Evolutionary conservation across 2,329 filamentous ascomycete genomes (phyloP), one percentile per base, ranked within the genome.

Genomic region (Xylariales sp.): DNA sequence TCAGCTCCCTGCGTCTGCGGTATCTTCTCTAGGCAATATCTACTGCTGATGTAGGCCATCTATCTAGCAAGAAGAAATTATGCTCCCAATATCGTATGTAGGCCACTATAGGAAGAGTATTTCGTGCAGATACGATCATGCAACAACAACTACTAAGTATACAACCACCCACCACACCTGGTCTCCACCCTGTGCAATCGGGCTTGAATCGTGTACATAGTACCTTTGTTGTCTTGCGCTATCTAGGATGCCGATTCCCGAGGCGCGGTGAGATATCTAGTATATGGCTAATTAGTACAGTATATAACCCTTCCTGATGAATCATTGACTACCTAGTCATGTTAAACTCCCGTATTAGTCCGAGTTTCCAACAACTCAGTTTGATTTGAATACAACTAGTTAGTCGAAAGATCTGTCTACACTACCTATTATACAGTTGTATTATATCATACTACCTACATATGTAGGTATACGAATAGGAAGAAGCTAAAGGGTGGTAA

Each of bases 61-160:
- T 55, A 23, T 23, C 12, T 12, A 28, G 53, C 34, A 50, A 30
- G 46, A 54, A 53, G 28, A 48, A 39, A 10, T 28, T 23, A 28
- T 45, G 55, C 55, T n/a, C 39, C 14, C n/a, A 8, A 45, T 53
- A 48, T 30, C 32, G 23, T 52, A 52, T 53, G n/a, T 9, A 41
- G 18, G 39, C 41, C 49, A 49, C 6, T 41, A 23, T 23, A 23
- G 23, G 23, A 5, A 43, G 23, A n/a, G 45, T 56, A 30, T 28
- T 50, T 50, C 48, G 32, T 50, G 23, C 48, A 45, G 5, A 10
- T 32, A 39, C 23, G n/a, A 55, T 41, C 49, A 41, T 36, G 10
- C 41, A n/a, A 48, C 36, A 48, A 64, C n/a, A 52, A 45, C 43
- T 43, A n/a, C n/a, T n/a, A n/a, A n/a, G n/a, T n/a, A 34, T 41